phyloP scores from a whole-genome alignment of 1,139 yeast genomes.

The Taiozyma sp. region DNA sequence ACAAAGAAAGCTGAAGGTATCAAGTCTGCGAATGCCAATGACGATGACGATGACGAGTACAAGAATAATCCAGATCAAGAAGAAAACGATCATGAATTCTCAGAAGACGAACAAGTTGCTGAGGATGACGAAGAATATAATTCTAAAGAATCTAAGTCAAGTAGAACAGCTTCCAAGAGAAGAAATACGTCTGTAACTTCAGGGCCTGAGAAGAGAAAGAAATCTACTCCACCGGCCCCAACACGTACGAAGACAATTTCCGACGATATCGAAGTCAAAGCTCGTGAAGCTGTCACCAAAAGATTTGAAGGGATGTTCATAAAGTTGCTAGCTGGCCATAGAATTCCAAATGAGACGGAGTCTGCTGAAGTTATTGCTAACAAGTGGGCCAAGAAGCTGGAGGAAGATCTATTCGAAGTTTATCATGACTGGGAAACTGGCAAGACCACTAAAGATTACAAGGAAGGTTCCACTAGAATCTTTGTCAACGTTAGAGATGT shows the following conservation, averaged over 20 bases:
- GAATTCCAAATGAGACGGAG: slow-evolving; percentile 10
- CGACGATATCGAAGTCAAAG: slow-evolving; percentile 18
- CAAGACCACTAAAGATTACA: slow-evolving; percentile 34
- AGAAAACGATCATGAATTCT: slow-evolving; percentile 8
- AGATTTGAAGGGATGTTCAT: slow-evolving; percentile 21
- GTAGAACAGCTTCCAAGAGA: slow-evolving; percentile 1
- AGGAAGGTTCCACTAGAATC: slow-evolving; percentile 50
- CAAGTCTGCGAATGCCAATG: slow-evolving; percentile 5
- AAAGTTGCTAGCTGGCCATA: slow-evolving; percentile 10
- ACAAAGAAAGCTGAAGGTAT: slow-evolving; percentile 10
- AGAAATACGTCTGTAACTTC: not conserved
- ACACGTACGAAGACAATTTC: not conserved
- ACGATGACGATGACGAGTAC: slow-evolving; percentile 8
- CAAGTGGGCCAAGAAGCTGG: slow-evolving; percentile 32
- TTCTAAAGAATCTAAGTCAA: not conserved
- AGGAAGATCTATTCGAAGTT: slow-evolving; percentile 36
- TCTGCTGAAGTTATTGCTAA: slow-evolving; percentile 37
- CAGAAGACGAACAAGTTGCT: slow-evolving; percentile 3
- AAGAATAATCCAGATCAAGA: slow-evolving; percentile 1
- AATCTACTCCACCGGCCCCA: not conserved
- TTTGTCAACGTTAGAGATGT: slow-evolving; percentile 49
- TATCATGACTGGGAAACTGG: slow-evolving; percentile 34
- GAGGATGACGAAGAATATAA: slow-evolving; percentile 6
- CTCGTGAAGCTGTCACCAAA: slow-evolving; percentile 18
- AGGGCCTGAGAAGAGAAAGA: slow-evolving; percentile 2